Conservation (phyloP, 2,329 filamentous ascomycete species). For the Rutstroemia sp. region DNA sequence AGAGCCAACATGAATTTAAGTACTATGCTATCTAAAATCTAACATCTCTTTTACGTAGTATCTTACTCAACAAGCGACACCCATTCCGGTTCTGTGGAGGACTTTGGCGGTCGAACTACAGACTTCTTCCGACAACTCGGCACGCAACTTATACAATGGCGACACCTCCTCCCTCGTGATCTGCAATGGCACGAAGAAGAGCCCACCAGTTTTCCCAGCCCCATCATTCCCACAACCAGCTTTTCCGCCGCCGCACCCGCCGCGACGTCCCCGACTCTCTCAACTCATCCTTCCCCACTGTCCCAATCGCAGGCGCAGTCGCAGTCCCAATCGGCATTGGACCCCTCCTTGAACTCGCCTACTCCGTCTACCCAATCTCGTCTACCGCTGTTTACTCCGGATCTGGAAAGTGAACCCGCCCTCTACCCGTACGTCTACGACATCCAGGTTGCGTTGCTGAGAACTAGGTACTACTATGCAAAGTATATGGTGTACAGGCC, state of each 20-base stretch:
- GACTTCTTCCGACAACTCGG: conserved; percentile 43
- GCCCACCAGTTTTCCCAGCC: conserved; percentile 35
- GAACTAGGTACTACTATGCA: conserved; percentile 51
- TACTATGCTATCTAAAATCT: conserved; percentile 3
- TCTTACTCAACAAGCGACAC: conserved; percentile 11
- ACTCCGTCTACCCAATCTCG: conserved; percentile 18
- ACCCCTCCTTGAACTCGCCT: conserved; percentile 14
- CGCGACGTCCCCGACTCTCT: not conserved
- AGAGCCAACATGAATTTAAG: too few relatives aligned
- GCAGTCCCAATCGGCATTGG: conserved; percentile 6
- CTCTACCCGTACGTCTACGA: conserved; percentile 47
- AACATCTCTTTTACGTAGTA: not conserved
- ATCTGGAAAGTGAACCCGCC: conserved; percentile 37
- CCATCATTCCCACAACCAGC: not conserved
- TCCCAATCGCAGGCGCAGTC: not conserved
- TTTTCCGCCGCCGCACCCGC: conserved; percentile 13
- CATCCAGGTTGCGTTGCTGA: conserved; percentile 48
- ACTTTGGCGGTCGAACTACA: conserved; percentile 22
- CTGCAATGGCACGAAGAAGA: conserved; percentile 52
- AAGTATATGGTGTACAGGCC: conserved; percentile 51
- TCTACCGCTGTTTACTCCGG: conserved; percentile 38
- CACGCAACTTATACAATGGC: conserved; percentile 50
- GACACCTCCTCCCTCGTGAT: conserved; percentile 44
- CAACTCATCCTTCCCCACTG: not conserved
- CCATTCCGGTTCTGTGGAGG: conserved; percentile 12